Evolutionary conservation across 192 early-diverging fungal genomes (phyloP).

Genomic region (Backusella macrospora): DNA sequence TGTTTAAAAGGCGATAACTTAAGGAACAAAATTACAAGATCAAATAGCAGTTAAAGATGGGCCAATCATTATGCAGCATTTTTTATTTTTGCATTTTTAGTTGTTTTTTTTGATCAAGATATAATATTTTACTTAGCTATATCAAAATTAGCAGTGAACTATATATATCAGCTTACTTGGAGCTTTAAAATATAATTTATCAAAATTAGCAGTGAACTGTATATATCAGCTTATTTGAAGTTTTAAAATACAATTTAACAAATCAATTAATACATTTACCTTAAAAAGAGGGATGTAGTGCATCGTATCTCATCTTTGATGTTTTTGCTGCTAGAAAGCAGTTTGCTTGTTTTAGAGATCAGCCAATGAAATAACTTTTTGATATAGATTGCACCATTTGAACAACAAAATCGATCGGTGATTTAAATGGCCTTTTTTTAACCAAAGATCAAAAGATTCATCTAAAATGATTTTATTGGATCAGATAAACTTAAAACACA

Average conservation of each 20-base stretch:
- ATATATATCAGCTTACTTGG: no score
- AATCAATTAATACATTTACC: background rate
- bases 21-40: background rate
- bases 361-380: background rate
- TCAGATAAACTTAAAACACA: no score
- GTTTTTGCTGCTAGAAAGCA: background rate
- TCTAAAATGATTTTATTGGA: no score
- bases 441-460: no score
- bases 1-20: background rate
- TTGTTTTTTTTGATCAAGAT: constrained; percentile 4
- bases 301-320: background rate
- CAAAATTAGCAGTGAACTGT: no score
- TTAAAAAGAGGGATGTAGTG: background rate
- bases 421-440: no score
- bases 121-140: background rate
- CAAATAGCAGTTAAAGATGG: background rate
- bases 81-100: background rate
- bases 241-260: background rate
- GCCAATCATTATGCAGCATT: background rate
- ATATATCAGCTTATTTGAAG: no score
- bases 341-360: background rate
- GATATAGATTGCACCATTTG: constrained; percentile 13
- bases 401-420: background rate
- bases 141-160: background rate
- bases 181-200: background rate